These are phyloP conservation scores for Delonix regia DNA, from an alignment of 306 rosid species.

Conservation along the genomic window DNA sequence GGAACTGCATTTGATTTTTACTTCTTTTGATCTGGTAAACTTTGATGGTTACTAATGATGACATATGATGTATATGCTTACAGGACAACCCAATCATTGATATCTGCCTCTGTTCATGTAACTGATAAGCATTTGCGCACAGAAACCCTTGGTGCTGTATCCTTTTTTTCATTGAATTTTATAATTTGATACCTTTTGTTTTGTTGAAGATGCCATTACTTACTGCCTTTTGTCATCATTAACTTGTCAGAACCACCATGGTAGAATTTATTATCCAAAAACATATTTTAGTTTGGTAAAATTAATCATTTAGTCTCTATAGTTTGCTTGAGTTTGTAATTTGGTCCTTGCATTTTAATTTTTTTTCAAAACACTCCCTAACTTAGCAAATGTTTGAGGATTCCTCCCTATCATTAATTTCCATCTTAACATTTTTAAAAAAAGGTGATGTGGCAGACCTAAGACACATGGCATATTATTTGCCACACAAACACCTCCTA, in stretches of 20 bases:
- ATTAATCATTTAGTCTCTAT: too few species aligned
- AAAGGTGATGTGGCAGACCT: too few species aligned
- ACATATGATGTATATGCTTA: conserved; percentile 44
- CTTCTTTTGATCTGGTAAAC: conserved; percentile 29
- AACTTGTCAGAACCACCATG: conserved; percentile 7
- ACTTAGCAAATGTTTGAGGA: too few species aligned
- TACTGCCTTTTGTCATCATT: conserved; percentile 7
- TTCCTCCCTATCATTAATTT: too few species aligned
- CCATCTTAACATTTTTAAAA: too few species aligned
- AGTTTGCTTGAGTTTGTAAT: too few species aligned
- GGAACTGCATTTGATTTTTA: conserved; percentile 23
- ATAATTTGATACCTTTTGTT: not conserved
- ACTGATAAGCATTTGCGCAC: conserved; percentile 84
- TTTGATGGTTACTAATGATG: conserved; percentile 27
- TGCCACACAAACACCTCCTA: too few species aligned
- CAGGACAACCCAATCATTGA: conserved; percentile 91
- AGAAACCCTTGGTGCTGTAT: conserved; percentile 96
- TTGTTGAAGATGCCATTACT: not conserved
- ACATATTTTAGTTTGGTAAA: too few species aligned
- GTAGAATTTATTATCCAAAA: conserved; percentile 14
- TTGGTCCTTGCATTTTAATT: too few species aligned
- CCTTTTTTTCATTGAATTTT: conserved; percentile 44
- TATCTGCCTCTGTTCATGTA: conserved; percentile 75
- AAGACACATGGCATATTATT: too few species aligned
- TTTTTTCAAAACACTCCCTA: too few species aligned